Conservation (phyloP, 495 filamentous ascomycete species). For the Penicillium maclennaniae region DNA sequence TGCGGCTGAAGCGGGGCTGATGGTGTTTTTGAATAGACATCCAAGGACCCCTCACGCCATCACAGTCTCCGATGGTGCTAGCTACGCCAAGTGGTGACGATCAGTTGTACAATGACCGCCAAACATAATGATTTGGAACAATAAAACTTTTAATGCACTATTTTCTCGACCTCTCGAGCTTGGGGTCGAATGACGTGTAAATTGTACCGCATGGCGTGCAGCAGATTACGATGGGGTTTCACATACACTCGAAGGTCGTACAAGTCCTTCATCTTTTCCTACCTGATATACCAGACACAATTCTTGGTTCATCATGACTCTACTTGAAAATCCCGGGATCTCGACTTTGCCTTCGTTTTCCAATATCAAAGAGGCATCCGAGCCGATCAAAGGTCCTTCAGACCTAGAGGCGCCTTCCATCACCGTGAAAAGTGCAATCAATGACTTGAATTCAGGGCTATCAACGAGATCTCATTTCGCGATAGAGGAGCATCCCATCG, state of each 20-base stretch:
- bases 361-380: slow-evolving; percentile 2
- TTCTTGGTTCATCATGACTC: slow-evolving; percentile 11
- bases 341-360: slow-evolving; percentile 1
- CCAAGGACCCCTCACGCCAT: slow-evolving; percentile 21
- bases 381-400: slow-evolving; percentile 12
- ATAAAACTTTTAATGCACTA: neutral
- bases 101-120: neutral
- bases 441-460: slow-evolving; percentile 1
- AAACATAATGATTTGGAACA: neutral
- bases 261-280: too few relatives aligned
- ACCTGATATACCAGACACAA: neutral
- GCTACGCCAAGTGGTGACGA: slow-evolving; percentile 13
- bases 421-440: slow-evolving; percentile 9
- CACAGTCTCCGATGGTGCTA: slow-evolving; percentile 17
- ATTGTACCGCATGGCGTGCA: slow-evolving; percentile 23
- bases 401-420: slow-evolving; percentile 9
- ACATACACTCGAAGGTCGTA: neutral
- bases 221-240: neutral
- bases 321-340: slow-evolving; percentile 13
- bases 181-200: slow-evolving; percentile 16
- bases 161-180: neutral
- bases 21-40: slow-evolving; percentile 16
- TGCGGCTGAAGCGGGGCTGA: slow-evolving; percentile 23
- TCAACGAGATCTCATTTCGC: slow-evolving; percentile 17
- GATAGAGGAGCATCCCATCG: slow-evolving; percentile 41